Evolutionary conservation across 306 rosid genomes (phyloP).

Genomic region (Alnus rubra): DNA sequence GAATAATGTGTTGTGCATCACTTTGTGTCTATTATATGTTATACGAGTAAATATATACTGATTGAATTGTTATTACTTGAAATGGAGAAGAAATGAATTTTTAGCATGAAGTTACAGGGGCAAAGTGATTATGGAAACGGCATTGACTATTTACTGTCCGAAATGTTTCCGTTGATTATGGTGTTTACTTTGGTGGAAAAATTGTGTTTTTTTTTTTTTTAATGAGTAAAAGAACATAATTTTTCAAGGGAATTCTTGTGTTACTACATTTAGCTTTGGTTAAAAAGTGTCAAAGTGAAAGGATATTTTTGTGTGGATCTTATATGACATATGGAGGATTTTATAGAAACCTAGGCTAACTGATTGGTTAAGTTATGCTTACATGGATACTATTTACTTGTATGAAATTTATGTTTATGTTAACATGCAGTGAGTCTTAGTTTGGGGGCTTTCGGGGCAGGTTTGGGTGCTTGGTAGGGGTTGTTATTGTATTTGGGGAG

Average conservation of each 20-base stretch:
- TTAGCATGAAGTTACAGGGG: neutral
- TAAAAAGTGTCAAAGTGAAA: neutral
- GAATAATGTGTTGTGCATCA: neutral
- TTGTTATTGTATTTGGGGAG: too few relatives aligned
- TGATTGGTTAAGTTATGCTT: neutral
- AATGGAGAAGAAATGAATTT: neutral
- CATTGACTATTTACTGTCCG: too few relatives aligned
- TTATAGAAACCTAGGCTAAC: neutral
- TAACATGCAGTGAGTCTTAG: neutral
- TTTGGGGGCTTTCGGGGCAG: too few relatives aligned
- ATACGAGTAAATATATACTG: neutral
- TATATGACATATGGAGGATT: neutral
- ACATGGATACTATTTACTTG: neutral
- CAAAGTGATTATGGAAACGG: neutral
- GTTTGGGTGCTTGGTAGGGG: too few relatives aligned
- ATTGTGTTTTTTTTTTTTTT: too few relatives aligned
- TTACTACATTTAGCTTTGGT: neutral
- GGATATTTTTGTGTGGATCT: neutral
- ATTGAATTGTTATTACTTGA: neutral
- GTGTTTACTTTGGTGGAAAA: neutral
- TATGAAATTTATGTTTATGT: neutral
- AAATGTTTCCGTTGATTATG: neutral
- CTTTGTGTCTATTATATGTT: neutral
- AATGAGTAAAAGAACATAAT: too few relatives aligned
- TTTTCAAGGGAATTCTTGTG: neutral